These are phyloP conservation scores for Fusarium xylarioides DNA, from an alignment of 2,329 filamentous ascomycete genomes.

Conservation along the genomic window DNA sequence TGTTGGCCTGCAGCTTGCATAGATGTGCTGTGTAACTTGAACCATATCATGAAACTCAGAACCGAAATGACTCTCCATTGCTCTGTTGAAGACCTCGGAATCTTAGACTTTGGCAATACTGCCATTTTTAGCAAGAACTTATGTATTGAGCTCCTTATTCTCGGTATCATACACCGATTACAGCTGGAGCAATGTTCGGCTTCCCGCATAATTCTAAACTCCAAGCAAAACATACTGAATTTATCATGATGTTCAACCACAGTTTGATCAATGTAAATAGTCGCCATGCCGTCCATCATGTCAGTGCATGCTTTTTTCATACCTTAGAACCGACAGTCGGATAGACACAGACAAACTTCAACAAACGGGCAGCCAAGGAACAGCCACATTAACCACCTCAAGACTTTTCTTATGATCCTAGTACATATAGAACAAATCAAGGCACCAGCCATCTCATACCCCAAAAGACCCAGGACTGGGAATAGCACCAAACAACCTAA, in stretches of 20 bases:
- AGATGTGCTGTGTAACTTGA: conserved; percentile 4
- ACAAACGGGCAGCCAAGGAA: background rate
- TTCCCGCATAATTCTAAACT: conserved; percentile 13
- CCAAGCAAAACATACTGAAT: conserved; percentile 1
- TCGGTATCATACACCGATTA: conserved; percentile 4
- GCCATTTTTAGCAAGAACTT: background rate
- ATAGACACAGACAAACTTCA: background rate
- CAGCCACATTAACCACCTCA: background rate
- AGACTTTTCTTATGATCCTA: background rate
- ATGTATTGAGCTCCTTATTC: background rate
- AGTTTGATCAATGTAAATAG: background rate
- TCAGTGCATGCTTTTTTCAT: background rate
- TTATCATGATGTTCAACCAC: background rate
- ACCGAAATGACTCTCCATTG: conserved; percentile 3
- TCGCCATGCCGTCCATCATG: background rate
- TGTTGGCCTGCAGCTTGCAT: background rate
- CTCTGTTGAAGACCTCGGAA: background rate
- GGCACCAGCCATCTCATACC: background rate
- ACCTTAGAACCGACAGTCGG: background rate
- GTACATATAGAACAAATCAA: background rate
- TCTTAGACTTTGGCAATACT: background rate
- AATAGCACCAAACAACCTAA: background rate
- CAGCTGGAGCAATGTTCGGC: conserved; percentile 15
- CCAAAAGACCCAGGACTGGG: background rate
- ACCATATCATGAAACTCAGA: conserved; percentile 9